Conservation (phyloP, 2,329 filamentous ascomycete genomes). For the Botrytis pseudocinerea region DNA sequence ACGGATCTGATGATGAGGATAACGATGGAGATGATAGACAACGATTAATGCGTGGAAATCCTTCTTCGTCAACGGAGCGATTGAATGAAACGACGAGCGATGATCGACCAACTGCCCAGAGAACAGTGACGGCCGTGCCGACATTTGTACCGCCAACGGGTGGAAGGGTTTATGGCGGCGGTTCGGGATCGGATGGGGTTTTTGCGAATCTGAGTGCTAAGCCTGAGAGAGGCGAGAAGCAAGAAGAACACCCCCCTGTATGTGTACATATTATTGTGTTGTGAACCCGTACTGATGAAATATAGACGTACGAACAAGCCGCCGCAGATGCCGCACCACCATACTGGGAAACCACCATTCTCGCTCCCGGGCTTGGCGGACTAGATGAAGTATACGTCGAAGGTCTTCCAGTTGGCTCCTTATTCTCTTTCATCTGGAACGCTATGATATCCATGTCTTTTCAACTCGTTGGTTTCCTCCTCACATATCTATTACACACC, state of each 20-base stretch:
- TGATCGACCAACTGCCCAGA: conserved; percentile 33
- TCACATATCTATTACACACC: conserved; percentile 96
- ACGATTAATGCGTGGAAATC: conserved; percentile 72
- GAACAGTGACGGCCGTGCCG: conserved; percentile 36
- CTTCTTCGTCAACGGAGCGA: conserved; percentile 37
- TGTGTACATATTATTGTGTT: conserved; percentile 44
- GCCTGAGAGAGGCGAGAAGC: conserved; percentile 74
- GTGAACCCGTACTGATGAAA: conserved; percentile 22
- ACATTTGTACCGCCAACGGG: conserved; percentile 34
- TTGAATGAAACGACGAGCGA: conserved; percentile 28
- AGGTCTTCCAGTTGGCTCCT: conserved; percentile 85
- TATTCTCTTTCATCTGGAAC: conserved; percentile 90
- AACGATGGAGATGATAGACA: conserved; percentile 80
- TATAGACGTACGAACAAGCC: conserved; percentile 93
- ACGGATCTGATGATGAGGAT: conserved; percentile 71
- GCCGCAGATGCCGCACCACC: conserved; percentile 93
- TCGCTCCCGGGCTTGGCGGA: conserved; percentile 87
- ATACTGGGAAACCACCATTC: conserved; percentile 98
- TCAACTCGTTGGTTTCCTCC: conserved; percentile 92
- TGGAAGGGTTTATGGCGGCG: conserved; percentile 65
- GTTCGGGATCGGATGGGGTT: conserved; percentile 85
- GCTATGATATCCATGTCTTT: conserved; percentile 97
- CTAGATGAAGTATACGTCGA: conserved; percentile 96
- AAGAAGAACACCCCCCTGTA: conserved; percentile 92
- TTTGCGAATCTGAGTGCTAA: conserved; percentile 95